These are phyloP conservation scores for Rhodomyrtus psidioides DNA, from an alignment of 441 rosid genomes.

Conservation along the genomic window DNA sequence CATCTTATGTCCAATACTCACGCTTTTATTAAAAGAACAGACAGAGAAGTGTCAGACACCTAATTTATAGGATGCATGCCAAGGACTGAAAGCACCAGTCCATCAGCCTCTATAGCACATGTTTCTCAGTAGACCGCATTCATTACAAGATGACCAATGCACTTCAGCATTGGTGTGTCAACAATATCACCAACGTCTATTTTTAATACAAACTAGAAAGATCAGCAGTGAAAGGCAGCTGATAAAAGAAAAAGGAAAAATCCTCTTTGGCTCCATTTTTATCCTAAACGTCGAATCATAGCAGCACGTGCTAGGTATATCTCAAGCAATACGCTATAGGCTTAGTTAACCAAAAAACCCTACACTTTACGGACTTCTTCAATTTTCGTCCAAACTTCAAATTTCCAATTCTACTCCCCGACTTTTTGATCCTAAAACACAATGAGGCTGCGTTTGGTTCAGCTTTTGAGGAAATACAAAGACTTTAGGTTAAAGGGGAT, in stretches of 20 bases:
- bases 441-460: neutral
- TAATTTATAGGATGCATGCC: neutral
- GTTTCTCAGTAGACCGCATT: neutral
- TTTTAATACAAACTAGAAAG: neutral
- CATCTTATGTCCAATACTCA: neutral
- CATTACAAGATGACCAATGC: neutral
- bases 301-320: neutral
- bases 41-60: neutral
- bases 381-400: neutral
- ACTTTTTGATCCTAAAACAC: neutral
- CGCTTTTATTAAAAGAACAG: neutral
- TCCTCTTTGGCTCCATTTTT: neutral
- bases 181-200: neutral
- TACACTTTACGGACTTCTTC: neutral
- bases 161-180: neutral
- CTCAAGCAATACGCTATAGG: neutral
- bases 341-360: neutral
- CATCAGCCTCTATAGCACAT: neutral
- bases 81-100: neutral
- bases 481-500: neutral
- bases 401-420: neutral
- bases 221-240: neutral
- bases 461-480: neutral
- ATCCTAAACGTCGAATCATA: too few relatives aligned
- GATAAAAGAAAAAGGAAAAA: neutral